Percentiles rank a stretch among this genome's conserved stretches.
These are phyloP conservation scores for Jackrogersella multiformis DNA, from an alignment of 495 filamentous ascomycete genomes.

Conservation along the genomic window DNA sequence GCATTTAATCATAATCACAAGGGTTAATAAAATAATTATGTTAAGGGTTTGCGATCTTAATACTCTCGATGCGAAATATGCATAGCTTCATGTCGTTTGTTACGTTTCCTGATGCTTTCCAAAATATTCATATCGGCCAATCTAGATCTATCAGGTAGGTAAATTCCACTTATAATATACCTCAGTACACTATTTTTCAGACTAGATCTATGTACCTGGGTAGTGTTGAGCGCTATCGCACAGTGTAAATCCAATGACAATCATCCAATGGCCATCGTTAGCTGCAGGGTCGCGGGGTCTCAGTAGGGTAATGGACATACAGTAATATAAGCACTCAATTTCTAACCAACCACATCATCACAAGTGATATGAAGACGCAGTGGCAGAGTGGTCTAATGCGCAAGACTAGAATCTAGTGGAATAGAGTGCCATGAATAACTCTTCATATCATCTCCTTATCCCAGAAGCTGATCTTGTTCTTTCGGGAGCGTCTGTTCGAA, in stretches of 20 bases:
- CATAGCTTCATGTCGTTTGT: background rate
- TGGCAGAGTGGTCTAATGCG: conserved; percentile 31
- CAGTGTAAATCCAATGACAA: no score
- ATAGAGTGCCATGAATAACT: no score
- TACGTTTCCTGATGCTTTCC: no score
- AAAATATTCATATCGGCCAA: no score
- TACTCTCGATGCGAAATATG: background rate
- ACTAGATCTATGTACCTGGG: no score
- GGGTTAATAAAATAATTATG: background rate
- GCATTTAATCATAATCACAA: no score
- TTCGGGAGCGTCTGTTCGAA: conserved; percentile 38
- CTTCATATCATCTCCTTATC: background rate
- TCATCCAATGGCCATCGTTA: background rate
- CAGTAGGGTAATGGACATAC: no score
- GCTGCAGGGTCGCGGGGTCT: background rate
- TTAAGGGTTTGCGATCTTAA: conserved; percentile 7
- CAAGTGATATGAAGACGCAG: conserved; percentile 2
- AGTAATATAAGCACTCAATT: background rate
- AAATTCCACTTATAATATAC: no score
- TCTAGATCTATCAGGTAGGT: no score
- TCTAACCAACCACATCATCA: background rate
- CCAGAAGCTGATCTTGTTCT: conserved; percentile 16
- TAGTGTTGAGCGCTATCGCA: background rate
- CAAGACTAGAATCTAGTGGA: conserved; percentile 13
- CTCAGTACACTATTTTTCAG: no score